Base-by-base conservation (phyloP, 2,329 filamentous ascomycete genomes). In the Phaeosphaeria sp. region DNA sequence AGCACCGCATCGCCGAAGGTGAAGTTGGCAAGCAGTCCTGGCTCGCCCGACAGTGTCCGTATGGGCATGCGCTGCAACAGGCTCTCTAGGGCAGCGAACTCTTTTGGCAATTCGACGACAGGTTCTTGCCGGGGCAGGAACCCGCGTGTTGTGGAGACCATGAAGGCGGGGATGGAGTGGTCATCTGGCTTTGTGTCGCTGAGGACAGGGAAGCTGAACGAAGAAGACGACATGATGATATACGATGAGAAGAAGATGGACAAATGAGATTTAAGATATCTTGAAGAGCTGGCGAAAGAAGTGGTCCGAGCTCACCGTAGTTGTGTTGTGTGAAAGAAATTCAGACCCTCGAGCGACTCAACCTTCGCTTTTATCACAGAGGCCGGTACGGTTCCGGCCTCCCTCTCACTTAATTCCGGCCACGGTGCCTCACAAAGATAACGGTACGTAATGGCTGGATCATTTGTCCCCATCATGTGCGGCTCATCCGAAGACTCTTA, bases 1-100 rank as follows among this genome's bases (percentile, higher is more conserved):
- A 89, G 80, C 46, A 96, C 87, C n/a, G 87, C 86, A 40, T 89
- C 87, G 15, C 93, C 93, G 15, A 97, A 86, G 69, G 86, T 84
- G 74, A 87, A 89, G 13, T 82, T 84, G 20, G 91, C 92, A 48
- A 97, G 85, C 6, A 97, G 85, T 20, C 93, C 93, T 0, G 92
- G 89, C 36, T 84, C 82, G 1, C 93, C 93, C 57, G 89, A 87
- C 8, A 84, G 78, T 50, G 86, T 95, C 79, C 87, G 87, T 75
- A 97, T 89, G 24, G 93, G 92, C 86, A 95, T 91, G 59, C 88
- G 87, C 57, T 87, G 83, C 30, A 94, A 84, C 60, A 96, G 83
- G 22, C 86, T 87, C 76, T 91, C 88, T 33, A 96, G 82, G 3
- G 86, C 79, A 36, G 87, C 84, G 73, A 97, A 97, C 74, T 90